Conservation (phyloP, 2,329 filamentous ascomycete genomes). For the Myriosclerotinia duriaeana region DNA sequence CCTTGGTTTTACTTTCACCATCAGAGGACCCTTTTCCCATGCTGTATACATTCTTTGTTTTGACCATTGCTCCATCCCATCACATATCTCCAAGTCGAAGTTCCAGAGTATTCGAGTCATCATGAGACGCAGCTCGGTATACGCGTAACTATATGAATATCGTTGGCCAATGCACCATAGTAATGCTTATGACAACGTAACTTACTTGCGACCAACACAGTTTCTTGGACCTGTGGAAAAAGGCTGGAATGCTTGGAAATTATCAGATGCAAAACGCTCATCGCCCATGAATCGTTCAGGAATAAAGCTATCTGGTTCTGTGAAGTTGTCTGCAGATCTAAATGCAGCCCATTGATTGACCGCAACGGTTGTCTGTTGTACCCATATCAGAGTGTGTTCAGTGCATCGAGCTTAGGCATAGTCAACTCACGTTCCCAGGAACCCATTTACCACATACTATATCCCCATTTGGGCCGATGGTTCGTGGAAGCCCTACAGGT, state of each 20-base stretch:
- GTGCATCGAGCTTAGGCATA: not conserved
- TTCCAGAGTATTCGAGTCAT: not conserved
- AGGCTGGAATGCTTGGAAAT: not conserved
- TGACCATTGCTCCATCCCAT: not conserved
- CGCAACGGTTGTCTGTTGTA: not conserved
- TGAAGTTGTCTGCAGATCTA: conserved; percentile 39
- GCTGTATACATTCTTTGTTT: not conserved
- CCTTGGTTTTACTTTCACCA: not conserved
- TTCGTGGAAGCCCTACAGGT: not conserved
- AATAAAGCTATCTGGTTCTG: conserved; percentile 46
- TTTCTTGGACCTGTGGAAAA: conserved; percentile 29
- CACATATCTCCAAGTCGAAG: not conserved
- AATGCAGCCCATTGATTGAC: not conserved
- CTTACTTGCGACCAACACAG: conserved; percentile 29
- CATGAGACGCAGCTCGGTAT: not conserved
- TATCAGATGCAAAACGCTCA: conserved; percentile 42
- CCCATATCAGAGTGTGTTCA: not conserved
- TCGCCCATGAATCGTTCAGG: conserved; percentile 47
- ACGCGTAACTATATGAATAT: not conserved
- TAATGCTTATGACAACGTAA: not conserved
- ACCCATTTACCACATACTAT: not conserved
- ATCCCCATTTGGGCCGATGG: not conserved
- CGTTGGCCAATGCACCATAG: not conserved
- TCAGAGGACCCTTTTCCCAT: not conserved
- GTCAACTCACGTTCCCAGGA: not conserved